Evolutionary conservation across 208 protist genomes (phyloP).

Genomic region (Novymonas esmeraldas): DNA sequence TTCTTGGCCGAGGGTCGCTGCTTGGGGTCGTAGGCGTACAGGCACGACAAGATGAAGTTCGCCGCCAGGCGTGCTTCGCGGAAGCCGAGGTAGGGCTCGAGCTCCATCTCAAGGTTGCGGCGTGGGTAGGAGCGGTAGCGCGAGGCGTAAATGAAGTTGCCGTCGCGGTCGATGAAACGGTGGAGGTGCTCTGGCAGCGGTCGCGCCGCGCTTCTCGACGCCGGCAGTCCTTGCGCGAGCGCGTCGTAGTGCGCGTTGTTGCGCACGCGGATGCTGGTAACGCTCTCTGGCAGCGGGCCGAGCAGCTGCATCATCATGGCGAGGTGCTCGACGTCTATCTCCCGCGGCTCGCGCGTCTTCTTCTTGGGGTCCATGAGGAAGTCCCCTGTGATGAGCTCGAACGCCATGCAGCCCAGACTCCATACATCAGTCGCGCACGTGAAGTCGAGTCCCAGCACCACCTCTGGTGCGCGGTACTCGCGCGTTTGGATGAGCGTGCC

Average conservation of each 20-base stretch:
- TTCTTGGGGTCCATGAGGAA: conserved; percentile 90
- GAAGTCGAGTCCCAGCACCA: conserved; percentile 88
- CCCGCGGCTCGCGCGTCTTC: conserved; percentile 45
- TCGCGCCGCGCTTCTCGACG: conserved; percentile 5
- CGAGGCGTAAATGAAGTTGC: conserved; percentile 60
- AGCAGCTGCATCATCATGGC: conserved; percentile 89
- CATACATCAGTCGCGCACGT: conserved; percentile 90
- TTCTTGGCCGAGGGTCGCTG: conserved; percentile 54
- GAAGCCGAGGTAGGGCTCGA: conserved; percentile 47
- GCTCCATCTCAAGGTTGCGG: conserved; percentile 54
- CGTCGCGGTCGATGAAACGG: conserved; percentile 60
- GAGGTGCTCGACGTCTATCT: conserved; percentile 77
- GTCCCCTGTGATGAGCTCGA: conserved; percentile 87
- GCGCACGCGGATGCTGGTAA: conserved; percentile 46
- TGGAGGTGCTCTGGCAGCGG: conserved; percentile 64
- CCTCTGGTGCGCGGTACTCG: conserved; percentile 92
- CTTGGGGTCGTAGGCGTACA: conserved; percentile 65
- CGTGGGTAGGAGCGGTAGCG: conserved; percentile 47
- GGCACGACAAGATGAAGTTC: conserved; percentile 67
- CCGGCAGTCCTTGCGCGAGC: background rate
- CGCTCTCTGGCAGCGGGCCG: conserved; percentile 59
- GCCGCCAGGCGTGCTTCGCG: conserved; percentile 36
- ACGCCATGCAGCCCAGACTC: conserved; percentile 91
- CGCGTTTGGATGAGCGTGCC: conserved; percentile 90
- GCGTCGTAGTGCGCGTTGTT: conserved; percentile 51